Base-by-base conservation (phyloP, 1,284 basidiomycete species). In the Microbotryum lychnidis-dioicae region DNA sequence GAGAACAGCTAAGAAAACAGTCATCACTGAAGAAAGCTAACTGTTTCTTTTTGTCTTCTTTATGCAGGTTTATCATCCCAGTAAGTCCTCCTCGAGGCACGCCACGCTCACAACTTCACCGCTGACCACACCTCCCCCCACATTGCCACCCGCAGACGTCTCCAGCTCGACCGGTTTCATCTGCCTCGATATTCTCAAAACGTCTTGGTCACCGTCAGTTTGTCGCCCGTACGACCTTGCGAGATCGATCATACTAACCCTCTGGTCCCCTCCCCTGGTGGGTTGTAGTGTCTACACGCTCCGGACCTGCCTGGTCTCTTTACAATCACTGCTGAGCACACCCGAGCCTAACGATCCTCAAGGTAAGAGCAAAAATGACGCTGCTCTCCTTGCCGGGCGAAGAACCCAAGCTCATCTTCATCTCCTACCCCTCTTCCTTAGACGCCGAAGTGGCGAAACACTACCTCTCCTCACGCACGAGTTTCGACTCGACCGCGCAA, bases 371-470 rank as follows among this genome's bases (percentile, higher is more conserved):
- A 97, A 77, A 77, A 79, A 96, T 98, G 90, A 73, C 85, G 90
- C 71, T 88, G 90, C 4, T 91, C 89, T 67, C 97, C 97, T 97
- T 72, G 89, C 97, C 62, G 86, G 87, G 45, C 98, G 93, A 75
- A 98, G 96, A 94, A 89, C 91, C 4, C 3, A 69, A 73, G 75
- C 37, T 42, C 37, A 42, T 31, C 37, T 42, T 18, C 12, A 16
- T 16, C 14, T 42, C 16, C 16, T 42, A 25, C 25, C 25, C 4
- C 25, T 42, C 16, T 16, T 2, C 3, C 27, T 27, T 27, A 42
- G 96, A 97, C 73, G 94, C 96, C 0, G 92, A 97, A 77, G 80
- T 97, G 9, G 96, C 94, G 18, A 97, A 96, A 73, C 93, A 97
- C 75, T 98, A 91, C 74, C 85, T 90, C 71, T 88, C 90, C 4